These are phyloP conservation scores for Phialophora chinensis DNA, from an alignment of 2,329 filamentous ascomycete genomes.

Conservation along the genomic window DNA sequence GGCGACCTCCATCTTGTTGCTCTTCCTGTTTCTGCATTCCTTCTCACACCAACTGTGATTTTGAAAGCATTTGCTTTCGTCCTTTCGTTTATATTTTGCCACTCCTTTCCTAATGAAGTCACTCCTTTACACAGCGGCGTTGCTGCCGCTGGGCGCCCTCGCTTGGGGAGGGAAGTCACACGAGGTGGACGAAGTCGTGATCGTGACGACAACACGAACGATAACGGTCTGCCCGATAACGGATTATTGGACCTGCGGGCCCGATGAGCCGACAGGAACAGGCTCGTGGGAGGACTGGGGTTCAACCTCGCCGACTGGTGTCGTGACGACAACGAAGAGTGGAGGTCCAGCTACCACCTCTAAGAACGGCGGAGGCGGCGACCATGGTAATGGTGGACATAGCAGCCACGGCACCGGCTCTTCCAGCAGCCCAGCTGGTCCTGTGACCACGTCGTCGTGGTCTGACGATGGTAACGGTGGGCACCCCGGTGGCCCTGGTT, in stretches of 20 bases:
- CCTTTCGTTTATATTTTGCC: constrained; percentile 37
- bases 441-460: neutral
- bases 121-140: constrained; percentile 33
- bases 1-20: constrained; percentile 2
- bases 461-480: neutral
- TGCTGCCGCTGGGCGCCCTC: constrained; percentile 30
- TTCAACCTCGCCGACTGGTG: constrained; percentile 2
- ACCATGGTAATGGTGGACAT: constrained; percentile 2
- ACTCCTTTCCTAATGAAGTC: constrained; percentile 37
- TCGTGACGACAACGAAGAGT: neutral
- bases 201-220: constrained; percentile 32
- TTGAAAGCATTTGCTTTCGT: constrained; percentile 40
- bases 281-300: constrained; percentile 12
- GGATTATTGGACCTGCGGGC: constrained; percentile 30
- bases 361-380: constrained; percentile 1
- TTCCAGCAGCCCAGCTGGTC: neutral
- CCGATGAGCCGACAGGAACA: constrained; percentile 26
- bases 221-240: constrained; percentile 37
- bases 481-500: neutral
- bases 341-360: constrained; percentile 16
- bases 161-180: constrained; percentile 14
- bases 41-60: constrained; percentile 19
- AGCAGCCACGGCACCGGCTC: constrained; percentile 8
- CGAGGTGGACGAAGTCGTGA: constrained; percentile 31
- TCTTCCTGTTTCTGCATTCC: constrained; percentile 18